These are phyloP conservation scores for Termitomyces sp. DNA, from an alignment of 768 basidiomycete species.

Conservation along the genomic window DNA sequence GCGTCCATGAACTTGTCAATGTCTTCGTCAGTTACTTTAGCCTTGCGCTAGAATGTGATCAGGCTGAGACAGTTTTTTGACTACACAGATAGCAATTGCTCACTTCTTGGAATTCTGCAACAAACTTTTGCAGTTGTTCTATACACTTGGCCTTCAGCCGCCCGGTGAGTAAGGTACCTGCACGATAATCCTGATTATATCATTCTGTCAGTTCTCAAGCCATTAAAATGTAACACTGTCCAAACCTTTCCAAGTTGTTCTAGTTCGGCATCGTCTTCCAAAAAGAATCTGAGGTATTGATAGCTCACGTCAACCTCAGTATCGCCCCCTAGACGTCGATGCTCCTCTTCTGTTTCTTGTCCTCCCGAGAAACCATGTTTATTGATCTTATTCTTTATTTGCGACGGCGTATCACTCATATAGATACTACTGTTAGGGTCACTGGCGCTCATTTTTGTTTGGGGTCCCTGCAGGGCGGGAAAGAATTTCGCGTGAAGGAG, in stretches of 20 bases:
- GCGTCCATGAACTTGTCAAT: conserved; percentile 80
- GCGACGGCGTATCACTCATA: conserved; percentile 90
- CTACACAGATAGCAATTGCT: background rate
- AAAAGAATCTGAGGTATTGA: conserved; percentile 93
- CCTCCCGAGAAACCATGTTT: conserved; percentile 96
- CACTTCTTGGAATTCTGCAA: conserved; percentile 82
- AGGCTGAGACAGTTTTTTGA: conserved; percentile 8
- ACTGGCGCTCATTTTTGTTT: conserved; percentile 99
- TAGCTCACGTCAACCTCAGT: conserved; percentile 95
- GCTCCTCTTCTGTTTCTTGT: conserved; percentile 93
- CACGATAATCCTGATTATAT: conserved; percentile 77
- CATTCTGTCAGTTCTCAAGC: background rate
- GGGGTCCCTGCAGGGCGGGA: conserved; percentile 95
- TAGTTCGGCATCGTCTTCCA: conserved; percentile 93
- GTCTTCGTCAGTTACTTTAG: conserved; percentile 76
- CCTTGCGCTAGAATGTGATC: conserved; percentile 56
- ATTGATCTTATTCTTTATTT: conserved; percentile 98
- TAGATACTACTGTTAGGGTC: conserved; percentile 91
- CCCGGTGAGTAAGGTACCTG: conserved; percentile 83
- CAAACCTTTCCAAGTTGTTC: conserved; percentile 72
- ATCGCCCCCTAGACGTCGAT: conserved; percentile 83
- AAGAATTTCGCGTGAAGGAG: conserved; percentile 97
- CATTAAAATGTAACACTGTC: background rate
- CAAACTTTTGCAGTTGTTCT: conserved; percentile 74
- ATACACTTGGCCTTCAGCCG: conserved; percentile 92